Evolutionary conservation across 2,329 filamentous ascomycete genomes (phyloP), one percentile per base, ranked within the genome.

Genomic region (Pyricularia grisea): DNA sequence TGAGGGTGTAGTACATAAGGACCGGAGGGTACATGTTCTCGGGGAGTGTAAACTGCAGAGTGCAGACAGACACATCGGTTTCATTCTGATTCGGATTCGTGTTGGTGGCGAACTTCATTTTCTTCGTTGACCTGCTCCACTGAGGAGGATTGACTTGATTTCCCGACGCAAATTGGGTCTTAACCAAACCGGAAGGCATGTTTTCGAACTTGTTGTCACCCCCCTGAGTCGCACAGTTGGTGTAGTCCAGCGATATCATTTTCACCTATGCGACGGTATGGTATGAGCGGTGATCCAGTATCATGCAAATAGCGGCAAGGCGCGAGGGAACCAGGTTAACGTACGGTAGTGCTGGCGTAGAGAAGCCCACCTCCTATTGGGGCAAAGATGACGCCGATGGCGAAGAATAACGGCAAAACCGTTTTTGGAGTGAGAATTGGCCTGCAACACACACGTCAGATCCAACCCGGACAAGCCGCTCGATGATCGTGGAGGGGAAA

Each of bases 371-470:
- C 94, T 61, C 94, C 94, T 73, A 98, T 94, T 69, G 94, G 93
- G 42, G 94, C 94, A 78, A 97, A 97, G 77, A 98, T 92, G 74
- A 97, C 86, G 70, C 93, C 94, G 74, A 97, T 90, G 67, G 87
- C 87, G 78, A 97, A 97, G 83, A 97, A 97, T 70, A 97, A 87
- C 71, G 93, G 93, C 42, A 96, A 83, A 50, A 96, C 93, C 65
- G 93, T 97, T 82, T 97, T 97, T 2, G 94, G 94, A 3, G 94
- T 98, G 67, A 97, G 84, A 76, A 98, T 97, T 55, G 94, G 94
- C 81, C 92, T 95, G 76, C 69, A 20, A 50, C 11, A 71, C n/a
- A 12, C 23, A 61, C 12, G 68, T 72, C 69, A 73, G 68, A 6
- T 11, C 67, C 12, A 17, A 60, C 31, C 31, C 11, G 36, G 27